Evolutionary conservation across 208 protist species (phyloP), one percentile per base, ranked within the genome.

Genomic region (Leishmania aethiopica): DNA sequence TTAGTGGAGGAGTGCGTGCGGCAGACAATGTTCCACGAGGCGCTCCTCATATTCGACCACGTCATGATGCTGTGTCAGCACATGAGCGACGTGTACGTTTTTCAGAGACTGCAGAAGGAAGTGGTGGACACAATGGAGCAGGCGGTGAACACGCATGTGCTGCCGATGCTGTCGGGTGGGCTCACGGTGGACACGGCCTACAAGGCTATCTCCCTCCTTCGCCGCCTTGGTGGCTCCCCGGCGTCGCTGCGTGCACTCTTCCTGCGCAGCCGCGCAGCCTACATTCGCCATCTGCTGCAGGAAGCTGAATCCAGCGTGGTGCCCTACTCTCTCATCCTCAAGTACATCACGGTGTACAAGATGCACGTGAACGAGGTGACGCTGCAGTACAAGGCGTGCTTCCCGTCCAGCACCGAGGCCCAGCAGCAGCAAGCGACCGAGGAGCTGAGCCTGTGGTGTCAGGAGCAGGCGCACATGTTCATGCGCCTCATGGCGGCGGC

Each of bases 11-110:
- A 96, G 40, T 96, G 92, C 82, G 85, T 96, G 59, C 79, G 80
- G 3, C 87, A 88, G 55, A 91, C 92, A 35, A 92, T 97, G 92
- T 96, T 94, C 82, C 88, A 93, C 79, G 93, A 97, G 87, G 93
- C 93, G 49, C 74, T 95, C 1, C 84, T 91, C 40, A 86, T 97
- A 49, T 76, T 96, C 35, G 87, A 95, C 84, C 91, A 95, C 73
- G 86, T 97, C 35, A 86, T 80, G 25, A 82, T 85, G 73, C 85
- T 88, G 55, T 77, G 86, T 1, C 83, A 86, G 59, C 74, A 84
- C 85, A 89, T 88, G 78, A 78, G 70, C n/a, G 70, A 70, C 25
- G 88, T 87, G n/a, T 66, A 62, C 55, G 80, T 88, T 60, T 88
- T 91, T 22, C 78, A 71, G n/a, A 81, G 84, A 3, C 49, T 90